A percentile compares a stretch with the other conserved stretches of the same genome.
Conservation (phyloP, 2,329 filamentous ascomycete species). For the Beauveria medogensis region DNA sequence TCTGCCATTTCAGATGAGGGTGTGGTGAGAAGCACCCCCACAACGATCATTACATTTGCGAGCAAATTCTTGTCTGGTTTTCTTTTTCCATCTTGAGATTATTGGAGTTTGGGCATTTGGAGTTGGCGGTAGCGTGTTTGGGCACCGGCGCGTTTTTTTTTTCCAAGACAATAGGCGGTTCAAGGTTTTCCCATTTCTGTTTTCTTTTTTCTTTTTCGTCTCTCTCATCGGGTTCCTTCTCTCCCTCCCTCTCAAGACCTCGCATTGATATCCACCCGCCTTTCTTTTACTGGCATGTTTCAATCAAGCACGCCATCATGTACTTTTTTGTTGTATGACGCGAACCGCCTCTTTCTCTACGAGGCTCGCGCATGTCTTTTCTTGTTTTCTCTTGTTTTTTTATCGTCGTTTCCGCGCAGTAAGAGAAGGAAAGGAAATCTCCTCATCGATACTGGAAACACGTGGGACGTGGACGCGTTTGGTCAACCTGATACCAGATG, state of each 20-base stretch:
- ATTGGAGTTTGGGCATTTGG: neutral
- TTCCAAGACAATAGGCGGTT: neutral
- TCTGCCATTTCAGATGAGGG: conserved; percentile 1
- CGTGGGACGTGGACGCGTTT: neutral
- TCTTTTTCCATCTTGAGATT: neutral
- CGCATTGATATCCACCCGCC: conserved; percentile 2
- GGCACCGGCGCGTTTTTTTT: neutral
- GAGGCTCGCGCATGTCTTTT: neutral
- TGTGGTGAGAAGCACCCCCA: neutral
- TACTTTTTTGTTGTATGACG: neutral
- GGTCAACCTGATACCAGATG: neutral
- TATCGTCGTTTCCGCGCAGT: neutral
- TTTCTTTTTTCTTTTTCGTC: neutral
- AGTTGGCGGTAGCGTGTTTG: conserved; percentile 4
- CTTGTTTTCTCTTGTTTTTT: neutral
- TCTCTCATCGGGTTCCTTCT: neutral
- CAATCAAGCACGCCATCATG: neutral
- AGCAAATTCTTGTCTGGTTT: neutral
- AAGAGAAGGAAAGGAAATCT: neutral
- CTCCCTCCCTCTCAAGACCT: neutral
- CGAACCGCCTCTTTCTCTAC: neutral
- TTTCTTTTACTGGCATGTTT: neutral
- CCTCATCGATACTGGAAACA: neutral
- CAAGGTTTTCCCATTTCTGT: neutral
- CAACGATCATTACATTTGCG: conserved; percentile 1